Evolutionary conservation across 345 rosid species (phyloP).

Genomic region (Psidium guajava): DNA sequence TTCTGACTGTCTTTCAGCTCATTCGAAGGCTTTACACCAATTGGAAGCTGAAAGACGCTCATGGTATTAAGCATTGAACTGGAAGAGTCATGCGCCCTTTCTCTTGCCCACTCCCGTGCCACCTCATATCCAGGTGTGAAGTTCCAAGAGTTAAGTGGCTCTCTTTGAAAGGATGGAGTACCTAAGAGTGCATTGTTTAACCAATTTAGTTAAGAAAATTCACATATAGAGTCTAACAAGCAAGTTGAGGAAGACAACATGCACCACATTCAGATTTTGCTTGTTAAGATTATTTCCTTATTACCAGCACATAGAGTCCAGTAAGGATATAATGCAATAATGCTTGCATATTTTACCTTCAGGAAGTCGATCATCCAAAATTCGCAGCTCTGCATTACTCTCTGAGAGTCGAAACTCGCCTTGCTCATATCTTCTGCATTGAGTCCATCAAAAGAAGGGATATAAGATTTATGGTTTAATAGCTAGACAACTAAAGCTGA

Average conservation of each 20-base stretch:
- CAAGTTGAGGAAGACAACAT: neutral
- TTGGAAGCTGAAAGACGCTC: conserved; percentile 68
- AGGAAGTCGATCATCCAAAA: conserved; percentile 18
- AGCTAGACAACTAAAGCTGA: neutral
- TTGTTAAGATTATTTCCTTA: neutral
- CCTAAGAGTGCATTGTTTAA: conserved; percentile 23
- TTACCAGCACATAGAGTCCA: neutral
- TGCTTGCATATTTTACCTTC: conserved; percentile 38
- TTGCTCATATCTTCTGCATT: conserved; percentile 20
- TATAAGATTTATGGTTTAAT: neutral
- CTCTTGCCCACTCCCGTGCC: conserved; percentile 62
- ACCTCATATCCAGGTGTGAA: conserved; percentile 56
- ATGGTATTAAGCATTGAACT: conserved; percentile 35
- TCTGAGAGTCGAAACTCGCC: conserved; percentile 18
- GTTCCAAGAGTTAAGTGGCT: conserved; percentile 50
- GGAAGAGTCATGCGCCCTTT: conserved; percentile 42
- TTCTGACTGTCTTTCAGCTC: conserved; percentile 19
- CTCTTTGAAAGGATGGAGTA: conserved; percentile 51
- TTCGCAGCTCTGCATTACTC: conserved; percentile 5
- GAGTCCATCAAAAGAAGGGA: conserved; percentile 1
- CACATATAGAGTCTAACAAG: neutral
- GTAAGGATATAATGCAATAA: neutral
- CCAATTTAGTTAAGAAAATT: neutral
- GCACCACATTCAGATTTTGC: neutral
- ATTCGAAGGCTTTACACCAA: conserved; percentile 67